Evolutionary conservation across 805 yeast genomes (phyloP).

Genomic region (Yarrowia porcina): DNA sequence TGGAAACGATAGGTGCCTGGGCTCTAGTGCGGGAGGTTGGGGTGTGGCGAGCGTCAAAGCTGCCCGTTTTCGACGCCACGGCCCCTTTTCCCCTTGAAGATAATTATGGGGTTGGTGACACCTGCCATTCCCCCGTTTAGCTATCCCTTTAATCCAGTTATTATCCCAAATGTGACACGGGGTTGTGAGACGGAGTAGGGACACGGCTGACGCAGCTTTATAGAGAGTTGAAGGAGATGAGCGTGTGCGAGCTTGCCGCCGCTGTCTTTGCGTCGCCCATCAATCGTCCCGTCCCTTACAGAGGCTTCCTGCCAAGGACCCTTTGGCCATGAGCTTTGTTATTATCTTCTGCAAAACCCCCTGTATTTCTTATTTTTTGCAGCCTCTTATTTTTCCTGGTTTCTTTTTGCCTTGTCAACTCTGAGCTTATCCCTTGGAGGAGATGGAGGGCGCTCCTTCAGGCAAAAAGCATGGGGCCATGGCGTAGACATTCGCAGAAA

Average conservation of each 20-base stretch:
- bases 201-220: slow-evolving; percentile 8
- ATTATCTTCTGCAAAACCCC: not conserved
- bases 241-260: not conserved
- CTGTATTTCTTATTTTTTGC: slow-evolving; percentile 1
- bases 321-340: not conserved
- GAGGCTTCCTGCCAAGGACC: not conserved
- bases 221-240: not conserved
- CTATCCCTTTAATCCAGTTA: slow-evolving; percentile 13
- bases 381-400: not conserved
- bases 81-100: not conserved
- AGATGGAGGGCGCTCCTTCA: not conserved
- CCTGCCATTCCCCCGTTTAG: slow-evolving; percentile 2
- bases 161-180: slow-evolving; percentile 3
- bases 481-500: not conserved
- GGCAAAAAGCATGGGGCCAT: not conserved
- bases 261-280: not conserved
- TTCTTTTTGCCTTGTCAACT: not conserved
- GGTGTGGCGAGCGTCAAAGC: not conserved
- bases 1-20: not conserved
- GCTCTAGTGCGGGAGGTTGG: not conserved
- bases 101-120: not conserved
- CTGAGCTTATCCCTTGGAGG: not conserved
- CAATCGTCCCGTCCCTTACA: not conserved
- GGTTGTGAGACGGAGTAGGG: not conserved
- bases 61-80: not conserved